phyloP scores from a whole-genome alignment of 805 yeast genomes.

The Wickerhamomyces alni region DNA sequence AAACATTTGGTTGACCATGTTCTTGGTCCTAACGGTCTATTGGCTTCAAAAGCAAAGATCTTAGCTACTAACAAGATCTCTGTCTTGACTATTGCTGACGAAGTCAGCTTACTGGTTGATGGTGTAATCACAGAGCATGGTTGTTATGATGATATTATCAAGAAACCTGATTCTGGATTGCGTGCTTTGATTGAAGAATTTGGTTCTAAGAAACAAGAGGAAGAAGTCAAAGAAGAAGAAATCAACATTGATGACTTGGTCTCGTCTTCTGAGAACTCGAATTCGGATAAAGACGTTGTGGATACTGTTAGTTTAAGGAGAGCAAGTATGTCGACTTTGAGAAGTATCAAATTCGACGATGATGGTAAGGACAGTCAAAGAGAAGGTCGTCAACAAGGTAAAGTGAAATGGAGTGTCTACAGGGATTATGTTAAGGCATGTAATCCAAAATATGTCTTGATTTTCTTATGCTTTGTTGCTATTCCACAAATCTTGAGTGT shows the following conservation, averaged over 20 bases:
- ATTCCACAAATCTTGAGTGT: slow-evolving; percentile 57
- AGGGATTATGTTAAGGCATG: slow-evolving; percentile 82
- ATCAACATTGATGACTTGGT: slow-evolving; percentile 26
- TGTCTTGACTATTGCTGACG: slow-evolving; percentile 70
- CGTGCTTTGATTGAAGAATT: slow-evolving; percentile 53
- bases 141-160: slow-evolving; percentile 45
- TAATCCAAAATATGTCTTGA: slow-evolving; percentile 55
- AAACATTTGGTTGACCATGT: slow-evolving; percentile 78
- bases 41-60: slow-evolving; percentile 66
- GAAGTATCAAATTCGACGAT: slow-evolving; percentile 30
- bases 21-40: slow-evolving; percentile 72
- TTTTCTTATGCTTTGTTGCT: slow-evolving; percentile 52
- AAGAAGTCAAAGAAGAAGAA: slow-evolving; percentile 12
- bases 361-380: slow-evolving; percentile 28
- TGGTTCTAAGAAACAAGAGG: slow-evolving; percentile 40
- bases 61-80: slow-evolving; percentile 85
- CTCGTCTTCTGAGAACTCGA: slow-evolving; percentile 17
- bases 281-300: slow-evolving; percentile 16
- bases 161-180: slow-evolving; percentile 40
- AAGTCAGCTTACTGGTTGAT: slow-evolving; percentile 60
- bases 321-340: slow-evolving; percentile 53
- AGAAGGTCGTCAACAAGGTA: slow-evolving; percentile 89
- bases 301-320: slow-evolving; percentile 44
- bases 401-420: slow-evolving; percentile 86
- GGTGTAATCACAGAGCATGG: slow-evolving; percentile 69